Evolutionary conservation across 148 eudicot species (phyloP).

Genomic region (Chenopodium formosanum): DNA sequence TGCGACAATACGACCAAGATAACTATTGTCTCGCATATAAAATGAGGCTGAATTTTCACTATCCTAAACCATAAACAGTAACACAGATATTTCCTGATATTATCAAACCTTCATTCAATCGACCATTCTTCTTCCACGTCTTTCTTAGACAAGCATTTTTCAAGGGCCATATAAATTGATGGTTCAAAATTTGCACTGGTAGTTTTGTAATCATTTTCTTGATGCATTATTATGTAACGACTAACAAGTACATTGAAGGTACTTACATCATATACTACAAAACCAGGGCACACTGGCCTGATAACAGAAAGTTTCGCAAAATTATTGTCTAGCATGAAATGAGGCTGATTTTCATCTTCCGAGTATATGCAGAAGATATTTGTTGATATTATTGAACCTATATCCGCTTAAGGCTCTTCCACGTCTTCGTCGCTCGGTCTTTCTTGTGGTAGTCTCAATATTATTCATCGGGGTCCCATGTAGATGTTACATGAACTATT

Average conservation of each 20-base stretch:
- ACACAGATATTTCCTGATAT: not conserved
- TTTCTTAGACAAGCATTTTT: too few relatives aligned
- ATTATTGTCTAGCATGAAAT: not conserved
- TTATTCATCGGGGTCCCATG: not conserved
- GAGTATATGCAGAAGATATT: not conserved
- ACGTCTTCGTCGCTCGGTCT: not conserved
- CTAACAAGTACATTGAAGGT: not conserved
- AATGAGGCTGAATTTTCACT: too few relatives aligned
- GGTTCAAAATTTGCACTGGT: not conserved
- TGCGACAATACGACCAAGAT: too few relatives aligned
- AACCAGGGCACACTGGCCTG: not conserved
- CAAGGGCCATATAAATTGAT: not conserved
- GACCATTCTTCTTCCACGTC: too few relatives aligned
- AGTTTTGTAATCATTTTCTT: not conserved
- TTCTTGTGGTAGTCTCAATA: not conserved
- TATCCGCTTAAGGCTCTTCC: not conserved
- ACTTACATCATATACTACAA: not conserved
- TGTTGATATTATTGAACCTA: not conserved
- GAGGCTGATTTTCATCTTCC: not conserved
- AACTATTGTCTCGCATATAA: too few relatives aligned
- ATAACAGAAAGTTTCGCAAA: not conserved
- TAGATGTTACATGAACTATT: not conserved
- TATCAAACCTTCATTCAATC: too few relatives aligned
- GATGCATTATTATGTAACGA: not conserved
- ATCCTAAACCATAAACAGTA: too few relatives aligned